Percentiles rank a stretch among this genome's conserved stretches.
Evolutionary conservation across 352 stramenopile genomes (phyloP).

Genomic region (Phytophthora megakarya): DNA sequence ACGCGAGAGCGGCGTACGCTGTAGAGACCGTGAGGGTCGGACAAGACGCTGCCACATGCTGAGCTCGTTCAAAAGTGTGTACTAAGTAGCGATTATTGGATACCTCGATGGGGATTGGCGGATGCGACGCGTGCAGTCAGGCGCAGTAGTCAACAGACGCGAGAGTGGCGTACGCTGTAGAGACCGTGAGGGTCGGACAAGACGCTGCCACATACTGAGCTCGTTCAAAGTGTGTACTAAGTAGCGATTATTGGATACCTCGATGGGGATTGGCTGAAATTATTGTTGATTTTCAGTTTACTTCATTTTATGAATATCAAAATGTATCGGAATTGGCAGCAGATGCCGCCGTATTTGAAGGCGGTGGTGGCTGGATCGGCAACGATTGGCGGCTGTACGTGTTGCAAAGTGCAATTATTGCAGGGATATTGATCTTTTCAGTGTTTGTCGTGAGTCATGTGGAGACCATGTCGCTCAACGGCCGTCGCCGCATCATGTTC

Average conservation of each 20-base stretch:
- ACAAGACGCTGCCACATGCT: slow-evolving; percentile 33
- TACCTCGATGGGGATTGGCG: background rate
- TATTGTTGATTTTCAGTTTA: slow-evolving; percentile 6
- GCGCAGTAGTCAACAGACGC: slow-evolving; percentile 14
- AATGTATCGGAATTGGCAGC: slow-evolving; percentile 22
- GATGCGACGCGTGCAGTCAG: slow-evolving; percentile 31
- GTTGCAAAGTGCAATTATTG: background rate
- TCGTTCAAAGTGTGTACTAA: no score
- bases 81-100: slow-evolving; percentile 5
- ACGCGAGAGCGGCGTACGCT: slow-evolving; percentile 7
- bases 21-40: background rate
- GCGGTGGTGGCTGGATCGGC: slow-evolving; percentile 30
- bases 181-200: background rate
- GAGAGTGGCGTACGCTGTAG: slow-evolving; percentile 1
- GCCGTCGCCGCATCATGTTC: slow-evolving; percentile 66
- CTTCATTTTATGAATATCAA: slow-evolving; percentile 9
- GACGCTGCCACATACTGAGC: slow-evolving; percentile 37
- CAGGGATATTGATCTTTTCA: background rate
- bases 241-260: slow-evolving; percentile 5
- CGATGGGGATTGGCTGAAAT: slow-evolving; percentile 9
- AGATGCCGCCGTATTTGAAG: slow-evolving; percentile 45
- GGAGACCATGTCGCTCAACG: slow-evolving; percentile 68
- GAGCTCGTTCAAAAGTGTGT: no score
- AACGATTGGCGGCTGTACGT: slow-evolving; percentile 39
- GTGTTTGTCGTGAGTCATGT: slow-evolving; percentile 52